Evolutionary conservation across 495 filamentous ascomycete genomes (phyloP), one percentile per base, ranked within the genome.

Genomic region (Rhypophila decipiens): DNA sequence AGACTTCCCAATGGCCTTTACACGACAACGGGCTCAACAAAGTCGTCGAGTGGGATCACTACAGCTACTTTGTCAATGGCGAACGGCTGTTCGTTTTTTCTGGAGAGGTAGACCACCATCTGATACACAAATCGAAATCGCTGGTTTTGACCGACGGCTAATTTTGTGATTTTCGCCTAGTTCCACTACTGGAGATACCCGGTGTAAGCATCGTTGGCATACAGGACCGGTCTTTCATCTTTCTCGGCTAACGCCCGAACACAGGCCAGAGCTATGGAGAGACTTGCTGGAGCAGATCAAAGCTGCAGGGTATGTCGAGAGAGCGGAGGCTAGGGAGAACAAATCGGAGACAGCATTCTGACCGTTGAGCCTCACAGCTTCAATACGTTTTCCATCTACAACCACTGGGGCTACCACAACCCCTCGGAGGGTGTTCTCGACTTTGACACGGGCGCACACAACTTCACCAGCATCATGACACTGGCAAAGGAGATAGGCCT

Each of bases 211-310:
- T 4, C 35, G 8, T 31, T n/a, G 15, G 20, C n/a, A 27, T 15
- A 19, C 5, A 27, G 5, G 9, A 23, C 15, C 13, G 7, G 29
- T 13, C 7, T 7, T 7, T 33, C 29, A 17, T 44, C n/a, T 3
- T 15, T 31, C 11, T n/a, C 4, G 5, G 5, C 12, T 22, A 18
- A 36, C 13, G 10, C 35, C 10, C 4, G 24, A 24, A n/a, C 23
- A 42, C 1, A 53, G 45, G 2, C 80, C 77, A 0, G 75, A 78
- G 34, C 47, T 83, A 20, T 83, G 80, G 80, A 57, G 73, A 10
- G 79, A 83, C 60, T 62, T 82, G 19, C 69, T 82, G 7, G 66
- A 83, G 55, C 83, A 84, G 52, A 62, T 83, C 39, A 74, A 77
- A 50, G 75, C 80, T 2, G 71, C 44, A 38, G 79, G 80, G 10